Evolutionary conservation across 768 basidiomycete genomes (phyloP).

Genomic region (Suillus occidentalis): DNA sequence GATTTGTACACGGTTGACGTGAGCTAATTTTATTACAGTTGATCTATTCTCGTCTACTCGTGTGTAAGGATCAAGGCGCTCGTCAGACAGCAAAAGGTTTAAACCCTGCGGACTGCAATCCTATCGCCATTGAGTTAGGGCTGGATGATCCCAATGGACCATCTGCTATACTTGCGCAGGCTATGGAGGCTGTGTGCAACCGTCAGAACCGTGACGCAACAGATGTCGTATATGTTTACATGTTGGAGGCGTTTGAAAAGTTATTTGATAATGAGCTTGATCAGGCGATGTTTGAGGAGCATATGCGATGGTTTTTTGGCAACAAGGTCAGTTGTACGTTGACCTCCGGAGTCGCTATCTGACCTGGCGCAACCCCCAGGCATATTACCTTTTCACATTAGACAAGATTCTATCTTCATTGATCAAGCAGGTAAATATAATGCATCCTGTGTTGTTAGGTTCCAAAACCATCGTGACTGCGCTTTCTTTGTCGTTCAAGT

Average conservation of each 20-base stretch:
- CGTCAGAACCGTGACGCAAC: slow-evolving; percentile 45
- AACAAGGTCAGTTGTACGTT: slow-evolving; percentile 58
- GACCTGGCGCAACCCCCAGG: slow-evolving; percentile 50
- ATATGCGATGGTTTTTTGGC: slow-evolving; percentile 92
- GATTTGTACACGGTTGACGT: slow-evolving; percentile 8
- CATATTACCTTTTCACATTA: slow-evolving; percentile 89
- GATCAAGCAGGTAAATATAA: slow-evolving; percentile 78
- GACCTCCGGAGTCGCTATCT: not conserved
- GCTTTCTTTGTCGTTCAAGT: not conserved
- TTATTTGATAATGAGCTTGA: slow-evolving; percentile 93
- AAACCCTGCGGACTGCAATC: slow-evolving; percentile 68
- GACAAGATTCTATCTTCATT: slow-evolving; percentile 89
- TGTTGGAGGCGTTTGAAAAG: slow-evolving; percentile 89
- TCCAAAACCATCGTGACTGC: not conserved
- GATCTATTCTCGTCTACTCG: slow-evolving; percentile 82
- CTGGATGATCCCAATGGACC: slow-evolving; percentile 82
- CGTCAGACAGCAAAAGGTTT: slow-evolving; percentile 68
- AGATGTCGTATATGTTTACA: slow-evolving; percentile 83
- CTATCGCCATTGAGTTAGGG: slow-evolving; percentile 79
- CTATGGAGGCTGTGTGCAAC: slow-evolving; percentile 54
- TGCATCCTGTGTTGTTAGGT: not conserved
- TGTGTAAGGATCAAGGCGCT: slow-evolving; percentile 81
- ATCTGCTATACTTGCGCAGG: slow-evolving; percentile 63
- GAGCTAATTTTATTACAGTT: slow-evolving; percentile 49
- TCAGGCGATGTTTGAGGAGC: slow-evolving; percentile 90